Conservation (phyloP, 495 filamentous ascomycete genomes). For the Elaphomyces granulatus region DNA sequence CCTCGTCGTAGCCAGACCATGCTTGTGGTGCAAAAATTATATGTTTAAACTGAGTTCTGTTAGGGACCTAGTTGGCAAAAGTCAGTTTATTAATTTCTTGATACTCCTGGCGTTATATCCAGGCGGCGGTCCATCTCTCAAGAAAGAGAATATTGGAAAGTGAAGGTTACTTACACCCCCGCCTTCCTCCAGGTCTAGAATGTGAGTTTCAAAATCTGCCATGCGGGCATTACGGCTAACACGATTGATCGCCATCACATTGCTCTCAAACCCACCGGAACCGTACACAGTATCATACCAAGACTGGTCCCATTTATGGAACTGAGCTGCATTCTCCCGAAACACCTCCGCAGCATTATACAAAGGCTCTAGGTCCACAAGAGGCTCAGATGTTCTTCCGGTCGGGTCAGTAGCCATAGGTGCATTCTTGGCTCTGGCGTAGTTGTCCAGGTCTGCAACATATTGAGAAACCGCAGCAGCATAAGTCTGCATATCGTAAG, state of each 20-base stretch:
- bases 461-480: constrained; percentile 45
- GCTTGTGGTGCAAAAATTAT: constrained; percentile 71
- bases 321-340: constrained; percentile 41
- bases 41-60: constrained; percentile 90
- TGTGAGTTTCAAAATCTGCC: constrained; percentile 65
- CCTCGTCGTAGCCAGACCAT: constrained; percentile 61
- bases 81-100: neutral
- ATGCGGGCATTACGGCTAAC: constrained; percentile 56
- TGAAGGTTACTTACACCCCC: constrained; percentile 46
- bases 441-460: constrained; percentile 49
- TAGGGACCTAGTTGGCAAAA: constrained; percentile 71
- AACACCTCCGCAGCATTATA: constrained; percentile 47
- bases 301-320: constrained; percentile 54
- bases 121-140: no score
- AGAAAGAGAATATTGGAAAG: no score
- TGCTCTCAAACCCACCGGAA: constrained; percentile 54
- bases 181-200: constrained; percentile 56
- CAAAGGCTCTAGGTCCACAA: constrained; percentile 43
- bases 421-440: constrained; percentile 41
- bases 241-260: constrained; percentile 45
- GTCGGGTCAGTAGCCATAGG: constrained; percentile 25
- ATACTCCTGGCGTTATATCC: no score
- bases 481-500: constrained; percentile 73
- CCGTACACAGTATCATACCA: constrained; percentile 58
- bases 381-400: constrained; percentile 14